These are phyloP conservation scores for Dendrocalamus sinicus DNA, from an alignment of 176 grass and related monocot species.

Conservation along the genomic window DNA sequence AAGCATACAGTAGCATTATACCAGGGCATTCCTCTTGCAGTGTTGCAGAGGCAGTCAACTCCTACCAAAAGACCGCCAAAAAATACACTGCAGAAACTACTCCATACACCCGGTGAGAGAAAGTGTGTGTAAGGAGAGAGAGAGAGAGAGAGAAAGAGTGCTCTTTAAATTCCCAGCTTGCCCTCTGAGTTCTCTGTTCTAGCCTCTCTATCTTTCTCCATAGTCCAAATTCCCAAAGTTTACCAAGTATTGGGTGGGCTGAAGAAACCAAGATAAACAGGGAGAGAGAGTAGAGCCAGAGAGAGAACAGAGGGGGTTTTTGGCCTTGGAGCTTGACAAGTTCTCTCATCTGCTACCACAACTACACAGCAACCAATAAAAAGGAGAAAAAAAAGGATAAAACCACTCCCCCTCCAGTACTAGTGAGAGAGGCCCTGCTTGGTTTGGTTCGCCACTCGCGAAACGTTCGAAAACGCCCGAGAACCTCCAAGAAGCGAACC, in stretches of 20 bases:
- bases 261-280: conserved; percentile 19
- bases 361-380: background rate
- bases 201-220: background rate
- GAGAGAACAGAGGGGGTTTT: background rate
- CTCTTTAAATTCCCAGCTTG: conserved; percentile 44
- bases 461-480: conserved; percentile 11
- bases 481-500: conserved; percentile 33
- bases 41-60: conserved; percentile 47
- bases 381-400: conserved; percentile 22
- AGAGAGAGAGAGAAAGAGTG: background rate
- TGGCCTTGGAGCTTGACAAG: background rate
- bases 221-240: conserved; percentile 17
- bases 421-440: background rate
- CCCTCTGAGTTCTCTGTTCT: conserved; percentile 10
- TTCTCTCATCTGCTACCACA: background rate
- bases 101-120: background rate
- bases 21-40: conserved; percentile 68
- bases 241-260: conserved; percentile 20
- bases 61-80: conserved; percentile 51
- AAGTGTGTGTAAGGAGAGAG: background rate
- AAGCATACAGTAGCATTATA: conserved; percentile 65
- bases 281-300: background rate
- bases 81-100: conserved; percentile 10
- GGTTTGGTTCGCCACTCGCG: background rate
- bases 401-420: conserved; percentile 16